Evolutionary conservation across 306 rosid species (phyloP).

Genomic region (Malus orientalis): DNA sequence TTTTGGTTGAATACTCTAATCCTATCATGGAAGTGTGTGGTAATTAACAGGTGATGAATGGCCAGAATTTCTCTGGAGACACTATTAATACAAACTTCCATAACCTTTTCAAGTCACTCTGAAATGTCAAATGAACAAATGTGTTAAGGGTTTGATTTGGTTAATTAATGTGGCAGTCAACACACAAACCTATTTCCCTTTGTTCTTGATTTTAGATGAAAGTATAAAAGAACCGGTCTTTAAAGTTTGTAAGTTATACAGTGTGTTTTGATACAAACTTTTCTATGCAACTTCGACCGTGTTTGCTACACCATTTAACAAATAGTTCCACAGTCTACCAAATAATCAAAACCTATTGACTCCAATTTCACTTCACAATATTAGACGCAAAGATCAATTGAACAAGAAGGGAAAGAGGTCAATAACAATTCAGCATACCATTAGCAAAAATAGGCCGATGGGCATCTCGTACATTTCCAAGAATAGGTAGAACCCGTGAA

Average conservation of each 20-base stretch:
- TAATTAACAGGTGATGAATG: background rate
- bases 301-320: background rate
- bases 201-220: background rate
- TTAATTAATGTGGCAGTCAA: background rate
- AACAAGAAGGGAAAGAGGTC: background rate
- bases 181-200: background rate
- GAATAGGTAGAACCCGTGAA: constrained; percentile 87
- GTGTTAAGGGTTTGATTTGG: too few species aligned
- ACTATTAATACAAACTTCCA: background rate
- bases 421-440: constrained; percentile 44
- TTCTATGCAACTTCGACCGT: background rate
- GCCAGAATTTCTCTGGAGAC: background rate
- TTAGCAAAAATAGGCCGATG: constrained; percentile 85
- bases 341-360: background rate
- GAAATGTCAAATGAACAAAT: background rate
- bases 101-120: background rate
- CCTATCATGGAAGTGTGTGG: background rate
- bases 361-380: background rate
- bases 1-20: too few species aligned
- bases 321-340: background rate
- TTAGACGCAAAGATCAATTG: background rate
- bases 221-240: background rate
- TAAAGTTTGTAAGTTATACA: background rate
- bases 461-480: constrained; percentile 84
- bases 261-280: background rate